Evolutionary conservation across 345 rosid species (phyloP).

Genomic region (Eucalyptus tenuipes): DNA sequence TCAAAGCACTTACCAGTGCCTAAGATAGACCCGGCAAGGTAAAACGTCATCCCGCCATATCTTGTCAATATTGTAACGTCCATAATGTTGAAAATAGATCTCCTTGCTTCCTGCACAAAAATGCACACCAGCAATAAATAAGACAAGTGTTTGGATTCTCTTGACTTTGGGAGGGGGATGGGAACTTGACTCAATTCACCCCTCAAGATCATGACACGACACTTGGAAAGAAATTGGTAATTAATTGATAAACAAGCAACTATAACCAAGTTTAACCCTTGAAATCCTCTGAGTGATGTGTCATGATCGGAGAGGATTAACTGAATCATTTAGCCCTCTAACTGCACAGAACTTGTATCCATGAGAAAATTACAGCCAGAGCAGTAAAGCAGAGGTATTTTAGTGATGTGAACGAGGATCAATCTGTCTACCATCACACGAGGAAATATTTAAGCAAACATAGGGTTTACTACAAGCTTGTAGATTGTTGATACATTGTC

Average conservation of each 20-base stretch:
- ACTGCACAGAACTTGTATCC: not conserved
- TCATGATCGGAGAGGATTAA: not conserved
- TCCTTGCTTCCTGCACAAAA: conserved; percentile 58
- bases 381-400: not conserved
- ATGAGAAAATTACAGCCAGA: not conserved
- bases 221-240: not conserved
- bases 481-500: not conserved
- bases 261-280: not conserved
- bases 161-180: not conserved
- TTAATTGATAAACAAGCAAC: not conserved
- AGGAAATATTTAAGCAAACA: not conserved
- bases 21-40: conserved; percentile 83
- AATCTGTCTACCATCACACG: not conserved
- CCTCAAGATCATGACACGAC: not conserved
- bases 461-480: not conserved
- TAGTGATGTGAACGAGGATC: not conserved
- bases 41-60: conserved; percentile 86
- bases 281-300: not conserved
- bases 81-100: conserved; percentile 55
- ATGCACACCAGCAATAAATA: not conserved
- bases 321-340: not conserved
- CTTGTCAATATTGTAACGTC: conserved; percentile 55
- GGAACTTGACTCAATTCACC: not conserved
- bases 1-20: conserved; percentile 61
- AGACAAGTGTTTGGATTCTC: not conserved